Base-by-base conservation (phyloP, 139 green algal species). In the Parachlorella kessleri region DNA sequence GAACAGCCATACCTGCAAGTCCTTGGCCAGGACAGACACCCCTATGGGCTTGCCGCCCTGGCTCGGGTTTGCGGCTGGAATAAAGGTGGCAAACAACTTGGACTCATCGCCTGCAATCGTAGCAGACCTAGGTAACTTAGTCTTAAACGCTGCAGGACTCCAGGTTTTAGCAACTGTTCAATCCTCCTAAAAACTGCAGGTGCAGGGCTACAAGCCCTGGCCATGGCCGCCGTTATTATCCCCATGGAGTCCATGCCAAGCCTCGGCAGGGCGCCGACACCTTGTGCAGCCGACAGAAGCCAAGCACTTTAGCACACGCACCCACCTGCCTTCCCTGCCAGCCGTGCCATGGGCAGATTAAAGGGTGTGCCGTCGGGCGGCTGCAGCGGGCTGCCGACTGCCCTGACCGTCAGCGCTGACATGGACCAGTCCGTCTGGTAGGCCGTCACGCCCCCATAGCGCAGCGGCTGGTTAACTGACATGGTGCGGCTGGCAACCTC, bases 381-480 rank as follows among this genome's bases (percentile, higher is more conserved):
- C 53, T 75, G 3, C 38, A 86, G 53, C 38, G 72, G 66, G 14
- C 66, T 83, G 32, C 77, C 76, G 41, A 73, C 37, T 14, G 84
- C 89, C 38, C 77, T 78, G 38, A 98, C n/a, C 7, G 76, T 88
- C 32, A 98, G 55, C 2, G 90, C 91, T 28, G 93, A 84, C 30
- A 99, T 91, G 18, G 84, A 89, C 94, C 95, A 99, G 89, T 99
- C 94, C 6, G 94, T 98, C 91, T 99, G 88, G 76, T 92, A 92
- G 2, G 82, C 88, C 40, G 86, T 91, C n/a, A 92, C 69, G 26
- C 88, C 88, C 32, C 71, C 66, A 68, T 84, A 97, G 1, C 97
- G 85, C 71, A 99, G 92, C 26, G 97, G 97, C 66, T 96, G 83
- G 83, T 99, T 99, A 4, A 99, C 97, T 28, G 76, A 92, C 72